A percentile compares a stretch with the other conserved stretches of the same genome.
Conservation (phyloP, 345 rosid genomes). For the Moringa oleifera region DNA sequence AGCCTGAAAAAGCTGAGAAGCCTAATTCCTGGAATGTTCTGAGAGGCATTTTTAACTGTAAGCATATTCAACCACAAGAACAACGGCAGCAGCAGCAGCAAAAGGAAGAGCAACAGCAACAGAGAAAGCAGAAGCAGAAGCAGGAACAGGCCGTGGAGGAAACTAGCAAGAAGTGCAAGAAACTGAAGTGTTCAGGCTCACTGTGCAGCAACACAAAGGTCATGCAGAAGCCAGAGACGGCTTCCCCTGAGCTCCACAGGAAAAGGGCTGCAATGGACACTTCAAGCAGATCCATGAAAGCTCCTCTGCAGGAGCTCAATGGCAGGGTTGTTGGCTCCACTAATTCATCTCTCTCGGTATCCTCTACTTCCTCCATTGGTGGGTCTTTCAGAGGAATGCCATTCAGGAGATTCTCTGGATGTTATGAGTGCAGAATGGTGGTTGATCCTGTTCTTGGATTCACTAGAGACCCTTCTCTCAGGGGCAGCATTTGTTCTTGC, state of each 20-base stretch:
- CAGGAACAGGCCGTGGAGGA: conserved; percentile 29
- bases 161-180: conserved; percentile 51
- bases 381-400: conserved; percentile 55
- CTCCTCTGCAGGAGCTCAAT: conserved; percentile 38
- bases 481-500: conserved; percentile 51
- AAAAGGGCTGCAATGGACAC: conserved; percentile 28
- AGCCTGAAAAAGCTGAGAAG: conserved; percentile 28
- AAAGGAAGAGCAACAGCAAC: conserved; percentile 3
- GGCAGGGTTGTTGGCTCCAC: conserved; percentile 28
- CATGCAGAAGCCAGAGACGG: conserved; percentile 40
- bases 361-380: conserved; percentile 31
- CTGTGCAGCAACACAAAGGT: conserved; percentile 72
- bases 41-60: conserved; percentile 49
- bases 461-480: conserved; percentile 48
- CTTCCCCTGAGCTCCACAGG: conserved; percentile 40
- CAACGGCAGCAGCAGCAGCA: conserved; percentile 23
- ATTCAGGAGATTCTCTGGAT: conserved; percentile 65
- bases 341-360: conserved; percentile 35
- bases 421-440: conserved; percentile 76
- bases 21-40: conserved; percentile 49
- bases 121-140: conserved; percentile 11
- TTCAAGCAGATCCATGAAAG: conserved; percentile 51
- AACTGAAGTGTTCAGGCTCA: conserved; percentile 71
- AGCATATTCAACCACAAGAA: conserved; percentile 29
- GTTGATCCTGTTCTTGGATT: conserved; percentile 67